Evolutionary conservation across 768 basidiomycete genomes (phyloP).

Genomic region (Suillus ampliporus): DNA sequence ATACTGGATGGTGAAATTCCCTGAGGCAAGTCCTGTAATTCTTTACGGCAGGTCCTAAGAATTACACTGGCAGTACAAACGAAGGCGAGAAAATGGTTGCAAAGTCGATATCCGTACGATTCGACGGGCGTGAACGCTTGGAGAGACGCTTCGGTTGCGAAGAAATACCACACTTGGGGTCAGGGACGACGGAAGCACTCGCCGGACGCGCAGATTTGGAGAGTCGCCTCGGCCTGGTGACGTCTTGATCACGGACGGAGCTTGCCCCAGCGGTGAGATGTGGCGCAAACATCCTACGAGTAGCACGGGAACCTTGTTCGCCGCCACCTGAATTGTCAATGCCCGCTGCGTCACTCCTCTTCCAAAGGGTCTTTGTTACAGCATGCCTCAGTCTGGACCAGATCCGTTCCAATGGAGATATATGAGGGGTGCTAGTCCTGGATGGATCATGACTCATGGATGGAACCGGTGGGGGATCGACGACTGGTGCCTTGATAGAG

Average conservation of each 20-base stretch:
- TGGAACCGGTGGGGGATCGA: background rate
- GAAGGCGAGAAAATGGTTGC: constrained; percentile 1
- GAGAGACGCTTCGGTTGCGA: background rate
- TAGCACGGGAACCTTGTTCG: background rate
- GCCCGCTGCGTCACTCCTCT: constrained; percentile 16
- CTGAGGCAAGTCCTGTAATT: background rate
- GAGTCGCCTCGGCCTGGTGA: constrained; percentile 2
- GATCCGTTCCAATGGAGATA: background rate
- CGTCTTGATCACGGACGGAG: background rate
- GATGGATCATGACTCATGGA: constrained; percentile 19
- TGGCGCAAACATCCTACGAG: constrained; percentile 15
- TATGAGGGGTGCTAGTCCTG: constrained; percentile 10
- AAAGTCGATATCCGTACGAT: background rate
- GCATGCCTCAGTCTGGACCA: constrained; percentile 10
- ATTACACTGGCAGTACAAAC: background rate
- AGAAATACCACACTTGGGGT: background rate
- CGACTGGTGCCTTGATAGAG: background rate
- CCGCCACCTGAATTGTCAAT: background rate
- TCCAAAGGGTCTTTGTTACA: constrained; percentile 14
- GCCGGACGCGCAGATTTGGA: background rate
- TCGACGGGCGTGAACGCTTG: background rate
- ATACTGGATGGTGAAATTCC: background rate
- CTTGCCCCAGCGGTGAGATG: constrained; percentile 21
- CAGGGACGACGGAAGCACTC: constrained; percentile 7
- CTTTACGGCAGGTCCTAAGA: background rate